Evolutionary conservation across 148 eudicot genomes (phyloP).

Genomic region (Gaultheria prostrata): DNA sequence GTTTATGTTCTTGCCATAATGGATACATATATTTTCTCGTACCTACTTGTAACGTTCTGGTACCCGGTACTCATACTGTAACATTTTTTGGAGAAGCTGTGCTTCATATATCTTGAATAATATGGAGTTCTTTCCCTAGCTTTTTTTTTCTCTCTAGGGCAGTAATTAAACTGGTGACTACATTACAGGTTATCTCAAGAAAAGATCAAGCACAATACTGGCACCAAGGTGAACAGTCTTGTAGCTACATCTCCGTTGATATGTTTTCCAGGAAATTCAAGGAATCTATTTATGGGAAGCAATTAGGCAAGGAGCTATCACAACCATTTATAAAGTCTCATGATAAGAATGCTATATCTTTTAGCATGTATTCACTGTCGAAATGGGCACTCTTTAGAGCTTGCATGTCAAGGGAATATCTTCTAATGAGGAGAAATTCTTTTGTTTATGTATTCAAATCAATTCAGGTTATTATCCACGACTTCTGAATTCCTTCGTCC

Average conservation of each 20-base stretch:
- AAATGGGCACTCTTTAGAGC: slow-evolving; percentile 67
- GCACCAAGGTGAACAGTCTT: slow-evolving; percentile 32
- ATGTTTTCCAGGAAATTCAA: slow-evolving; percentile 43
- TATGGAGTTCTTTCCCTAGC: background rate
- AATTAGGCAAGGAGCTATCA: slow-evolving; percentile 43
- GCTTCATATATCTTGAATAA: background rate
- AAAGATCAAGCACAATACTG: slow-evolving; percentile 80
- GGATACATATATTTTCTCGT: background rate
- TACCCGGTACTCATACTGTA: background rate
- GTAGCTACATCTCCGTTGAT: slow-evolving; percentile 48
- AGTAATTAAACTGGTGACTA: background rate
- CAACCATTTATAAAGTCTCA: slow-evolving; percentile 37
- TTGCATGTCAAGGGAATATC: slow-evolving; percentile 68
- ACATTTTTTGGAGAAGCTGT: background rate
- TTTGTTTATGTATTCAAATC: slow-evolving; percentile 65
- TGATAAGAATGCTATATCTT: slow-evolving; percentile 47
- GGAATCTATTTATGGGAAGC: slow-evolving; percentile 43
- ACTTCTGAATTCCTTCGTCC: background rate
- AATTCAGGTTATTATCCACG: slow-evolving; percentile 44
- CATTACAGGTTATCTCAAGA: slow-evolving; percentile 63
- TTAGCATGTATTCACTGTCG: slow-evolving; percentile 45
- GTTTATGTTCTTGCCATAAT: background rate
- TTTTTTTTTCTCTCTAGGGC: background rate
- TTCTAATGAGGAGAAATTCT: slow-evolving; percentile 73
- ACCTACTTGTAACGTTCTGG: background rate